Conservation (phyloP, 257 asterid species). For the Scutellaria minor region DNA sequence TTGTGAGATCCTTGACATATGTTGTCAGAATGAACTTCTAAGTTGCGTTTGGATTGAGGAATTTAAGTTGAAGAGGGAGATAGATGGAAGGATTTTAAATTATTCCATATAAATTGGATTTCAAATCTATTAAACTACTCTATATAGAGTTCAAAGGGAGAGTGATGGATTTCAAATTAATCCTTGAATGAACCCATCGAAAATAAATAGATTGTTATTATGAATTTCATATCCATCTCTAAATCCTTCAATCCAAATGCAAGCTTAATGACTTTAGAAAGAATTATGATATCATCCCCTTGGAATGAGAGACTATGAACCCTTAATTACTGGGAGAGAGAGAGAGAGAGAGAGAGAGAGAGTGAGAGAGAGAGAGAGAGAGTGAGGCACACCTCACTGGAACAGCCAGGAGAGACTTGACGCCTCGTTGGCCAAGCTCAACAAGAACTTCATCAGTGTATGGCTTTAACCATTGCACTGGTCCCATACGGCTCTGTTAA, state of each 20-base stretch:
- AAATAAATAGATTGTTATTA: no score
- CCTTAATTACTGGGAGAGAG: no score
- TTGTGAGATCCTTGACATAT: background rate
- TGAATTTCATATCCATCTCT: no score
- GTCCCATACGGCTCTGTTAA: conserved; percentile 92
- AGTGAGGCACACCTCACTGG: conserved; percentile 72
- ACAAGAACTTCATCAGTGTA: conserved; percentile 97
- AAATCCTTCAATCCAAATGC: no score
- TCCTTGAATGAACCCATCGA: no score
- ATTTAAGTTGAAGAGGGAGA: background rate
- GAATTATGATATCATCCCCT: no score
- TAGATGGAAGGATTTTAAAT: no score
- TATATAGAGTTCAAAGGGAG: background rate
- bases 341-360: no score
- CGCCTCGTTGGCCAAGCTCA: conserved; percentile 90
- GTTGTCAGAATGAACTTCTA: background rate
- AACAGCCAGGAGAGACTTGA: conserved; percentile 85
- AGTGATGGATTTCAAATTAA: background rate
- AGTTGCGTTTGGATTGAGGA: background rate
- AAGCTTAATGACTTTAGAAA: no score
- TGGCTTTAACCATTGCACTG: conserved; percentile 97
- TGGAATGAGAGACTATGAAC: no score
- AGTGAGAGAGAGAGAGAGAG: background rate
- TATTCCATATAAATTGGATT: no score
- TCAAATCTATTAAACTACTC: no score